Conservation (phyloP, 2,329 filamentous ascomycete genomes). For the Aspergillus niger region DNA sequence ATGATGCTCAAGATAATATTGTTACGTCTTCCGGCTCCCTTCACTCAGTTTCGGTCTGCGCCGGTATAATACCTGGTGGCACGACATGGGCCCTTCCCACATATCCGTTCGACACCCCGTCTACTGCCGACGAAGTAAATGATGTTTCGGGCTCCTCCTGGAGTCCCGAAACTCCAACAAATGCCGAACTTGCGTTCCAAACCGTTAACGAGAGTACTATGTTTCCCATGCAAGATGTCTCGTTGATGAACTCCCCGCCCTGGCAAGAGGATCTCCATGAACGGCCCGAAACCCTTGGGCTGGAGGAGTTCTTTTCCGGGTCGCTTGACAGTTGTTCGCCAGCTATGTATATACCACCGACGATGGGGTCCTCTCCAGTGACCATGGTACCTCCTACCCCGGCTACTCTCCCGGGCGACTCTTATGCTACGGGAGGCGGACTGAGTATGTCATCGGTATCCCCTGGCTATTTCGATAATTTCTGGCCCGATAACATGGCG, state of each 20-base stretch:
- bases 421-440: neutral
- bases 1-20: neutral
- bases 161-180: slow-evolving; percentile 5
- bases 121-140: neutral
- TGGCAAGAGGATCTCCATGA: slow-evolving; percentile 14
- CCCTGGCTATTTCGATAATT: neutral
- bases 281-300: slow-evolving; percentile 4
- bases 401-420: neutral
- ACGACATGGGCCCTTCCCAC: neutral
- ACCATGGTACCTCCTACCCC: slow-evolving; percentile 1
- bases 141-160: neutral
- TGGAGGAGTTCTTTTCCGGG: slow-evolving; percentile 3
- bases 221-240: neutral
- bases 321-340: slow-evolving; percentile 3
- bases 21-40: neutral
- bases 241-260: slow-evolving; percentile 1
- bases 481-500: neutral
- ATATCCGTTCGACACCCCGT: neutral
- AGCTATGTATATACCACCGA: neutral
- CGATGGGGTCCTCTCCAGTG: neutral
- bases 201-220: slow-evolving; percentile 2
- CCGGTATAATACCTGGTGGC: neutral
- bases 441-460: neutral
- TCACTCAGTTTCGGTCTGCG: neutral
- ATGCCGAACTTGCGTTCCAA: slow-evolving; percentile 2